Evolutionary conservation across 768 basidiomycete species (phyloP), one percentile per base, ranked within the genome.

Genomic region (Sutorius australiensis): DNA sequence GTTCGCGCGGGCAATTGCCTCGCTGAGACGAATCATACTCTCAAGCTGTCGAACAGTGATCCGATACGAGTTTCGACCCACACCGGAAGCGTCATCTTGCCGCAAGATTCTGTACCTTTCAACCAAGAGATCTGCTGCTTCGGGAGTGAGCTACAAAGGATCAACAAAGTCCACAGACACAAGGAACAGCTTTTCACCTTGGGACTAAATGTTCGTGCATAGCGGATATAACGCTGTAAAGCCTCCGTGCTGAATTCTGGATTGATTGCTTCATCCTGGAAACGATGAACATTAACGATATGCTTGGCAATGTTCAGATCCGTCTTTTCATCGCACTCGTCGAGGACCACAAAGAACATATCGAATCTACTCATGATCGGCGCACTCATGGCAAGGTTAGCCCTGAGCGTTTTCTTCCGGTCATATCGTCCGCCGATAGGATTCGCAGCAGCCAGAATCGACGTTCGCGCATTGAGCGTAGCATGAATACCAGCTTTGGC

Each of bases 351-450:
- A 67, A 98, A 99, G 77, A 98, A 98, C 60, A 99, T 67, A 70
- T 99, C 97, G 60, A 92, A 99, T 55, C 97, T 85, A 72, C 92
- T 95, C 95, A 99, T 98, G 72, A 99, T 98, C 1, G 97, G 97
- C 0, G 95, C 89, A 48, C 88, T 93, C 97, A 99, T 98, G 54
- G 90, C 91, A 32, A 99, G 84, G 69, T 99, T 99, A 4, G 89
- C 89, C 19, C 93, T 77, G 13, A 99, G 76, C 4, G 86, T 84
- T 73, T 89, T 92, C 76, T 95, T 98, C 56, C 93, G 80, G 69
- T 99, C 95, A 63, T 99, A 99, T 53, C 97, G 78, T 12, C 97
- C 97, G 5, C 94, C 90, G n/a, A 98, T 78, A 6, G 97, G 97
- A 72, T 99, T 99, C 6, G 97, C 95, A 27, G 97, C 97, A 1